Evolutionary conservation across 2,329 filamentous ascomycete genomes (phyloP), one percentile per base, ranked within the genome.

Genomic region (Colletotrichum sansevieriae): DNA sequence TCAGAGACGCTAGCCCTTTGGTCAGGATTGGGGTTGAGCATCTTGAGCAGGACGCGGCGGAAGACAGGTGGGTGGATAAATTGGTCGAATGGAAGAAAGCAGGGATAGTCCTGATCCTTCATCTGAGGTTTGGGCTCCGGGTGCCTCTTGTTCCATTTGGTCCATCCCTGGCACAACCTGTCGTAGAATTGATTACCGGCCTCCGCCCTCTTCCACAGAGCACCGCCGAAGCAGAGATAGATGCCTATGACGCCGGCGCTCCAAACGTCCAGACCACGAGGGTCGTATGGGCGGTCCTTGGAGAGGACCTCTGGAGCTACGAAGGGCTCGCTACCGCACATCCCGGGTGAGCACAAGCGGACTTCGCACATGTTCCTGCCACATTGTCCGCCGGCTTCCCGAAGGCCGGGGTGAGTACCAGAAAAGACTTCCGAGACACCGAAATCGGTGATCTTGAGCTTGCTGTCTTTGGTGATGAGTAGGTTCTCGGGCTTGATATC

Each of bases 401-500:
- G 87, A 46, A 94, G 81, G 35, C 93, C 94, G 0, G 93, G 94
- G 78, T 97, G 93, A 58, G 90, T 90, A 44, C 93, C 94, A 62
- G 86, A 88, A 76, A 97, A 97, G 18, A 97, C 92, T 76, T 96
- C 93, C 0, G 93, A 94, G 13, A 95, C 92, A 61, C 94, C 94
- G 81, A 97, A 97, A 78, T 97, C 94, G 57, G 93, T 94, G 68
- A 97, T 95, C 81, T 97, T 97, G 64, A 97, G 84, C 77, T 93
- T 91, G 76, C 93, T 93, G 67, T 94, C 89, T 73, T 89, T 90
- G 54, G 90, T 92, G 68, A 97, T 86, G 37, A 97, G 85, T 25
- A 97, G 83, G 74, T 97, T 97, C 78, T 97, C 94, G 11, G 95
- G 86, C 80, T 97, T 97, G 82, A 97, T 92, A 74, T 97, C 94